Conservation (phyloP, 164 flowering plant genomes). For the grape (Vitis vinifera) region ASM3070453v1 NC_081813.1:13463001-13463500, state of each 20-base stretch:
- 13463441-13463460: too few species aligned
- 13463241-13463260: slow-evolving; percentile 13
- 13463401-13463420: too few species aligned
- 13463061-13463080: too few species aligned
- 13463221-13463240: slow-evolving; percentile 14
- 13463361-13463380: slow-evolving; percentile 5
- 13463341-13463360: slow-evolving; percentile 14
- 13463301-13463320: slow-evolving; percentile 18
- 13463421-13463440: too few species aligned
- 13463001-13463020: too few species aligned
- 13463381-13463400: too few species aligned
- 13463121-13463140: slow-evolving; percentile 4
- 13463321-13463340: slow-evolving; percentile 7
- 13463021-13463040: too few species aligned
- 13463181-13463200: slow-evolving; percentile 14
- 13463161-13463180: slow-evolving; percentile 16
- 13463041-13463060: too few species aligned
- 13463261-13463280: slow-evolving; percentile 8
- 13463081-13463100: too few species aligned
- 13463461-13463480: too few species aligned
- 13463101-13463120: too few species aligned
- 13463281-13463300: slow-evolving; percentile 14
- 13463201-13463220: slow-evolving; percentile 6
- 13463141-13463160: slow-evolving; percentile 14
- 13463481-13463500: too few species aligned